Conservation (phyloP, 208 protist genomes). For the Trichomonas gallinae region DNA sequence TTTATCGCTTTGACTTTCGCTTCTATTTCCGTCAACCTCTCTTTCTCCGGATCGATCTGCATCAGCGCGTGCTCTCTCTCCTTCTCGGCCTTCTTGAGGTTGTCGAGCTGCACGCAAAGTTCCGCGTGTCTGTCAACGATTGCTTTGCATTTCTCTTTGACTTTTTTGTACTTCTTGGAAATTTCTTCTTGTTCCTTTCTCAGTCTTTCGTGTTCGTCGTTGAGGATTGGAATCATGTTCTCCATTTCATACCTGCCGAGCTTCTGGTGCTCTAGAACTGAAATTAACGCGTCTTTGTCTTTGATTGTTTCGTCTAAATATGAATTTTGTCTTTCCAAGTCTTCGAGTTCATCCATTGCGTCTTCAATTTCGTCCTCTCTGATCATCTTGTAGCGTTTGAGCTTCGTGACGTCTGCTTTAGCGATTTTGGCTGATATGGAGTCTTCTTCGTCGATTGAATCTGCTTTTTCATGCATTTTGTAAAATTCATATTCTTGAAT, state of each 20-base stretch:
- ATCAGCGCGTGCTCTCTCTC: neutral
- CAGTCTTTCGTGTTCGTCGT: neutral
- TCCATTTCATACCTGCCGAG: neutral
- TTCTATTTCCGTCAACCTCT: neutral
- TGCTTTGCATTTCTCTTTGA: neutral
- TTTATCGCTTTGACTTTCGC: neutral
- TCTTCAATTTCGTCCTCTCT: neutral
- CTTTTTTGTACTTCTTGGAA: neutral
- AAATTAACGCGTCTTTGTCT: neutral
- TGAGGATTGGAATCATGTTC: neutral
- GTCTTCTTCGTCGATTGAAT: neutral
- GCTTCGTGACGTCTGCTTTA: neutral
- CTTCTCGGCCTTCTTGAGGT: neutral
- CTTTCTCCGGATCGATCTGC: neutral
- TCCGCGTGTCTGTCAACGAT: neutral
- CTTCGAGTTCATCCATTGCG: neutral
- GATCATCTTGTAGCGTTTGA: neutral
- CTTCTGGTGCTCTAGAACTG: neutral
- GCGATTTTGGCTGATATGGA: neutral
- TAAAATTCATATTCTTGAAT: neutral
- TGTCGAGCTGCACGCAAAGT: neutral
- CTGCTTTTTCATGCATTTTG: neutral
- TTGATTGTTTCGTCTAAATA: neutral
- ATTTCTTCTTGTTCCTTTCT: neutral
- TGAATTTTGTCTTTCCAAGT: neutral